Evolutionary conservation across 306 rosid genomes (phyloP), one percentile per base, ranked within the genome.

Genomic region (Cucumis hystrix): DNA sequence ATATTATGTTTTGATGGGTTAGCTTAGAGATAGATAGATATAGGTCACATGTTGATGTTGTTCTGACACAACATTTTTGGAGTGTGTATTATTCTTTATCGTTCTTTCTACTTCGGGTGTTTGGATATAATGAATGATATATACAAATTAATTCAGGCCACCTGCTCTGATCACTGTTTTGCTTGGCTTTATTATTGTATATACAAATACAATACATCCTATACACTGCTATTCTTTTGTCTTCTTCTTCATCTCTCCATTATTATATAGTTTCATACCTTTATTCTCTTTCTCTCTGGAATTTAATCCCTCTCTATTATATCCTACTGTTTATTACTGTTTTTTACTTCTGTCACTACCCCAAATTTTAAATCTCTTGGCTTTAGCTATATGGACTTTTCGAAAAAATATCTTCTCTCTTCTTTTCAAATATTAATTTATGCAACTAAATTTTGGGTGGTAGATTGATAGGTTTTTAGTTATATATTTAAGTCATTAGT

Each of bases 21-120:
- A 47, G 54, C 16, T 47, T 47, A 47, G 15, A 47, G 51, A 45
- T 33, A 33, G 37, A 33, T 33, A 33, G 37, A 33, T 33, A 33
- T 47, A 47, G 69, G 47, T 91, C 96, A 91, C 96, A 87, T 91
- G 94, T 3, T 33, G 37, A 87, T 91, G 94, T 77, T 91, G 94
- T 77, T 76, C 91, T 87, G 89, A 85, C 87, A 86, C 79, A 10
- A n/a, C 25, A 39, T 39, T 39, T 56, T 75, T 8, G 49, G 12
- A 23, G 60, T 81, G 78, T 89, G 94, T 87, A 83, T 86, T 87
- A 82, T 89, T 91, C 89, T 83, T 83, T 81, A 81, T 84, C 86
- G 14, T 85, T 82, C 71, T 66, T 82, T 77, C 81, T 20, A 72
- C 80, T 83, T 67, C 40, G 74, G 52, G 75, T 45, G 47, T 40